Evolutionary conservation across 768 basidiomycete genomes (phyloP).

Genomic region (Pholiota molesta): DNA sequence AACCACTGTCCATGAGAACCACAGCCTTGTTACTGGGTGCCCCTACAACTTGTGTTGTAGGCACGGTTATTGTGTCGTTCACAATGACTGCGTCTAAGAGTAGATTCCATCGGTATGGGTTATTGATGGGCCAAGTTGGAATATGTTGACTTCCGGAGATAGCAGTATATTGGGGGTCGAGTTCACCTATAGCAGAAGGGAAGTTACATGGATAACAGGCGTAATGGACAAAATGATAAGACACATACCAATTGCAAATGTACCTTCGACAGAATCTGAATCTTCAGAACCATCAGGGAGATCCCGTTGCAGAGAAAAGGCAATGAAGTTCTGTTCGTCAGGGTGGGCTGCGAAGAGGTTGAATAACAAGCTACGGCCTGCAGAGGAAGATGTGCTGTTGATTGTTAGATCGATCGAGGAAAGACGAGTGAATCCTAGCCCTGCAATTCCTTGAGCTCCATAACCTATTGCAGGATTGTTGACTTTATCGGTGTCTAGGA

Average conservation of each 20-base stretch:
- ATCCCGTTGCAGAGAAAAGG: conserved; percentile 71
- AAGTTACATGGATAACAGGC: not conserved
- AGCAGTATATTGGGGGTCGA: conserved; percentile 60
- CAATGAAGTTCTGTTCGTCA: conserved; percentile 76
- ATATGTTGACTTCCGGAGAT: conserved; percentile 63
- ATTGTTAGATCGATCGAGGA: conserved; percentile 70
- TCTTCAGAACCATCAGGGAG: conserved; percentile 43
- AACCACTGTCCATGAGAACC: conserved; percentile 77
- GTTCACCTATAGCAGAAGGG: conserved; percentile 55
- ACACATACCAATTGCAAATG: conserved; percentile 65
- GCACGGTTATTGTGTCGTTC: conserved; percentile 50
- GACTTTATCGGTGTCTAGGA: conserved; percentile 64
- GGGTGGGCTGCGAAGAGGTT: conserved; percentile 76
- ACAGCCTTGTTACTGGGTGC: conserved; percentile 76
- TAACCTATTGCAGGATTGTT: conserved; percentile 74
- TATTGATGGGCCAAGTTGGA: conserved; percentile 70
- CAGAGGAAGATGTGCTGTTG: conserved; percentile 56
- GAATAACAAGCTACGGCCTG: conserved; percentile 73
- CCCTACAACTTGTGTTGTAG: conserved; percentile 54
- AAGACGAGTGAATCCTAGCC: conserved; percentile 78
- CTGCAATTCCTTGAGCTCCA: conserved; percentile 72
- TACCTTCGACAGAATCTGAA: conserved; percentile 62
- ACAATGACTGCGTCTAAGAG: conserved; percentile 75
- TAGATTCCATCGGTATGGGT: conserved; percentile 75
- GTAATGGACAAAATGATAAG: not conserved